phyloP scores from a whole-genome alignment of 177 flowering plant species.

The Vitis hybrid region DNA sequence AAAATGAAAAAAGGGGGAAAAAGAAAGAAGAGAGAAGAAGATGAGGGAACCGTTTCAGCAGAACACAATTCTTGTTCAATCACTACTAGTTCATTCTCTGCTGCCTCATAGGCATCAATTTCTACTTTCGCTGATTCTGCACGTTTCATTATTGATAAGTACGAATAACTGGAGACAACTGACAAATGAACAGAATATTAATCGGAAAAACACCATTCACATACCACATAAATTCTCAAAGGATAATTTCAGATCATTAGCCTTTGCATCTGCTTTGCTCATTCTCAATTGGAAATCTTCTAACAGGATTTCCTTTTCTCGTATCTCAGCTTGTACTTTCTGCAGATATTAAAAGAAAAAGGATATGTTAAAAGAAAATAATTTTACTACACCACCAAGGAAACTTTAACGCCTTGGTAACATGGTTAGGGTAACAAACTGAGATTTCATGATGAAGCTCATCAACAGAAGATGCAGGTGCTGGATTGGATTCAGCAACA shows the following conservation, averaged over 20 bases:
- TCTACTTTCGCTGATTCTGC: constrained; percentile 82
- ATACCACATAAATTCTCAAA: constrained; percentile 72
- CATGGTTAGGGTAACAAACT: constrained; percentile 42
- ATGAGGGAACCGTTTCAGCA: constrained; percentile 47
- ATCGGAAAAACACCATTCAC: constrained; percentile 10
- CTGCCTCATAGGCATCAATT: constrained; percentile 62
- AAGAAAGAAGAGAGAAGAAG: background rate
- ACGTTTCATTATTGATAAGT: constrained; percentile 8
- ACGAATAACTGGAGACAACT: background rate
- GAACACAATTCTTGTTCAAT: constrained; percentile 48
- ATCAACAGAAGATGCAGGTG: constrained; percentile 50
- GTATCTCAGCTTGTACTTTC: constrained; percentile 57
- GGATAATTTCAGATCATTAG: constrained; percentile 45
- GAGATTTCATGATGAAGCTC: constrained; percentile 71
- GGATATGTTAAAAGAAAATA: background rate
- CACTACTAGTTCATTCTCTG: constrained; percentile 48
- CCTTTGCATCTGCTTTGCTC: constrained; percentile 55
- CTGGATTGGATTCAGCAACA: constrained; percentile 41
- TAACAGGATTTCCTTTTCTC: constrained; percentile 40
- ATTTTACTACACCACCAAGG: background rate
- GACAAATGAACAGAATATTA: background rate
- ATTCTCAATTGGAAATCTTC: constrained; percentile 38
- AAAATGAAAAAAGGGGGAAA: background rate
- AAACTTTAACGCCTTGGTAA: background rate
- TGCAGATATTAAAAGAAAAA: constrained; percentile 17